These are phyloP conservation scores for Cercospora sesami DNA, from an alignment of 2,329 filamentous ascomycete genomes.

Conservation along the genomic window DNA sequence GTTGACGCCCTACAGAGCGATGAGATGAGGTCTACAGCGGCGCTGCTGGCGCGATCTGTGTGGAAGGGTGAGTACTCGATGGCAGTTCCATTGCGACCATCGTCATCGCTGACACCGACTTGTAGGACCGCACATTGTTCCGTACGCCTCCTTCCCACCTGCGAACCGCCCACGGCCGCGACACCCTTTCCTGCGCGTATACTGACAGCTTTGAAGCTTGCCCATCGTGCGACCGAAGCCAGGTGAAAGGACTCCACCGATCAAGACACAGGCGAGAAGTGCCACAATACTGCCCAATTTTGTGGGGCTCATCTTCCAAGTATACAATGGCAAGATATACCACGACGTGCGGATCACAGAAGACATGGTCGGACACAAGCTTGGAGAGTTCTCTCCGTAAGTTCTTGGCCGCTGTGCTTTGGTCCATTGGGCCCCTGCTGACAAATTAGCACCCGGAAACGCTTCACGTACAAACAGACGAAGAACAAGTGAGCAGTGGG, in stretches of 20 bases:
- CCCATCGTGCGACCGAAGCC: slow-evolving; percentile 63
- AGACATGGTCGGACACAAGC: slow-evolving; percentile 94
- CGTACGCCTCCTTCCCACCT: slow-evolving; percentile 53
- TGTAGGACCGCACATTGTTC: slow-evolving; percentile 67
- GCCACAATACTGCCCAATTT: slow-evolving; percentile 92
- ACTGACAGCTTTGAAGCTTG: slow-evolving; percentile 45
- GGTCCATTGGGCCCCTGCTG: background rate
- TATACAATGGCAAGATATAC: slow-evolving; percentile 90
- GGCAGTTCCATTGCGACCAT: background rate
- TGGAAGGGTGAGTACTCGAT: slow-evolving; percentile 72
- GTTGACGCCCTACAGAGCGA: slow-evolving; percentile 12
- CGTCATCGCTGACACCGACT: slow-evolving; percentile 18
- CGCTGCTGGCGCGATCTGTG: slow-evolving; percentile 65
- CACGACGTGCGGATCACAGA: slow-evolving; percentile 81
- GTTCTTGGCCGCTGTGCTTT: slow-evolving; percentile 42
- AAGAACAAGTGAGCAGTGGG: slow-evolving; percentile 61
- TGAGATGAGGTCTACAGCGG: slow-evolving; percentile 34
- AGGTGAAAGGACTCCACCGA: slow-evolving; percentile 67
- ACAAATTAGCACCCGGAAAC: slow-evolving; percentile 61
- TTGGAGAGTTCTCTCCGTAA: slow-evolving; percentile 88
- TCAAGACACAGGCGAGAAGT: slow-evolving; percentile 81
- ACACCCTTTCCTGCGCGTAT: background rate
- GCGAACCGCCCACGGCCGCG: background rate
- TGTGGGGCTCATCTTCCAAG: slow-evolving; percentile 82
- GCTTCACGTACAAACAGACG: slow-evolving; percentile 67